phyloP scores from a whole-genome alignment of 176 grass and related monocot species.

The Neostapfia colusana region DNA sequence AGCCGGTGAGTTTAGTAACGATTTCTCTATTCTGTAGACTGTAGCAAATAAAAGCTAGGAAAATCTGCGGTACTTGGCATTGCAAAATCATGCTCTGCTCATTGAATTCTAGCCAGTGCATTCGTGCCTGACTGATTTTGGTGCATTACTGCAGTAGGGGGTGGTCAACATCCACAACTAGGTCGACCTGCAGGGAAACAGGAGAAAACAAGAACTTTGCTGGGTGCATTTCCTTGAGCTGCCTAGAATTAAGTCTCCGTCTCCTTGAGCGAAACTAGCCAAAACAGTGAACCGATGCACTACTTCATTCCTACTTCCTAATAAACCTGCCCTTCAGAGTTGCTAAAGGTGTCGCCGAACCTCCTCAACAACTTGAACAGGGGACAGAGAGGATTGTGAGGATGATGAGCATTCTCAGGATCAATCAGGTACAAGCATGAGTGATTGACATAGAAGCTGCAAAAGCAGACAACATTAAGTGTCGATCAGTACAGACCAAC shows the following conservation, averaged over 20 bases:
- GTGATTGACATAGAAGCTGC: conserved; percentile 81
- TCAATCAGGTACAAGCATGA: conserved; percentile 42
- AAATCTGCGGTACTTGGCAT: too few species aligned
- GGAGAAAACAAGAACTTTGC: too few species aligned
- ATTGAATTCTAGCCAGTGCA: too few species aligned
- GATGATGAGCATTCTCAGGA: conserved; percentile 42
- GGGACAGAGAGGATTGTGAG: conserved; percentile 48
- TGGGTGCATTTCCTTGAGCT: too few species aligned
- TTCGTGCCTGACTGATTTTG: too few species aligned
- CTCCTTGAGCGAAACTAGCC: conserved; percentile 8
- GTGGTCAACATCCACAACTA: too few species aligned
- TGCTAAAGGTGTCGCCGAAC: conserved; percentile 18
- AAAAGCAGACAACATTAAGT: neutral
- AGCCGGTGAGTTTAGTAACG: too few species aligned
- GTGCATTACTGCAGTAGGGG: too few species aligned
- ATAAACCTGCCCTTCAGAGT: neutral
- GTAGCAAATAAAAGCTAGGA: too few species aligned
- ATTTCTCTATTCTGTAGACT: too few species aligned
- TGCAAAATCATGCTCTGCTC: too few species aligned
- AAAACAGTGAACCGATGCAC: neutral
- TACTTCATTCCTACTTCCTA: conserved; percentile 28
- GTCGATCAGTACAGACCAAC: neutral
- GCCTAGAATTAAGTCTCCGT: conserved; percentile 12
- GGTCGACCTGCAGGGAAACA: too few species aligned
- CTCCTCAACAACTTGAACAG: conserved; percentile 12